phyloP scores from a whole-genome alignment of 805 yeast species.

The Scheffersomyces spartinae region DNA sequence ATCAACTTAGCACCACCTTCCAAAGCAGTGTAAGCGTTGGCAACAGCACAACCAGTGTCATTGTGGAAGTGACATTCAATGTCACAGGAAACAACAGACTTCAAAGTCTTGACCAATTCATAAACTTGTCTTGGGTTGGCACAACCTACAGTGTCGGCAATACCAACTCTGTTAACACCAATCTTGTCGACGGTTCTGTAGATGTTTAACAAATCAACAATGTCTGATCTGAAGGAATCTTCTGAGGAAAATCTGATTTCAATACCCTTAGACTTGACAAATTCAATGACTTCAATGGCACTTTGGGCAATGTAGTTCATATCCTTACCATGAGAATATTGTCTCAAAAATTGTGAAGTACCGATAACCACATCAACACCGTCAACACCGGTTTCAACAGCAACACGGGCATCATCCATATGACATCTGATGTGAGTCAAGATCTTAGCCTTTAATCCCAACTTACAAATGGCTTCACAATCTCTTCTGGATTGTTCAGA shows the following conservation, averaged over 20 bases:
- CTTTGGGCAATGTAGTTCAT: conserved; percentile 47
- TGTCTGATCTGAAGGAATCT: conserved; percentile 50
- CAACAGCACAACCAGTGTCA: conserved; percentile 55
- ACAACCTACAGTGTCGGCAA: conserved; percentile 55
- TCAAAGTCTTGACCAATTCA: conserved; percentile 46
- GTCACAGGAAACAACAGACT: conserved; percentile 46
- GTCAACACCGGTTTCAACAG: conserved; percentile 52
- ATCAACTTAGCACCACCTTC: conserved; percentile 53
- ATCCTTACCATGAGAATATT: conserved; percentile 49
- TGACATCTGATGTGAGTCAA: conserved; percentile 52
- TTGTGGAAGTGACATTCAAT: conserved; percentile 54
- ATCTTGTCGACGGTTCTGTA: conserved; percentile 51
- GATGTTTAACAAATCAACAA: conserved; percentile 46
- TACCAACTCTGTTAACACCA: conserved; percentile 52
- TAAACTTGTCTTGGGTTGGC: conserved; percentile 55
- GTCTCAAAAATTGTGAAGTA: conserved; percentile 45
- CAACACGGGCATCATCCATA: conserved; percentile 50
- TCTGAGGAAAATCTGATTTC: conserved; percentile 49
- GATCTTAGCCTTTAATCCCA: conserved; percentile 46
- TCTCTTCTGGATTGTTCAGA: conserved; percentile 46
- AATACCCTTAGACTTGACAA: conserved; percentile 47
- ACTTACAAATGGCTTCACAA: conserved; percentile 48
- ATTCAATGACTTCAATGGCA: conserved; percentile 49
- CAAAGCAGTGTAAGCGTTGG: conserved; percentile 51
- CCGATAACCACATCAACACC: conserved; percentile 55